Conservation (phyloP, 352 stramenopile genomes). For the Globisporangium spiculum region DNA sequence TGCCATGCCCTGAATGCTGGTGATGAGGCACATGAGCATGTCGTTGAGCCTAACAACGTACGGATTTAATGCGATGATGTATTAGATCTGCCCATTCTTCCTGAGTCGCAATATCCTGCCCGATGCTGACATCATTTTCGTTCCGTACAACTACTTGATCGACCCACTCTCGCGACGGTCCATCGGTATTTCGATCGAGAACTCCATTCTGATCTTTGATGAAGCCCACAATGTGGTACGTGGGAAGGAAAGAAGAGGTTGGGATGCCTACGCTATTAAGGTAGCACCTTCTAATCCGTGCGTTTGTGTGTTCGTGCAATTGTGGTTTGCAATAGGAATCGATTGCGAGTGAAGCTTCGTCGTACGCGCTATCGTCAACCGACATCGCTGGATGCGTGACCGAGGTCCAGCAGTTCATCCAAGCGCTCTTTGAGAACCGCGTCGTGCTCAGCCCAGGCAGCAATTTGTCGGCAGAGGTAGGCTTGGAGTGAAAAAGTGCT, state of each 20-base stretch:
- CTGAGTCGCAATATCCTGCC: slow-evolving; percentile 88
- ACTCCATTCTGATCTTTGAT: slow-evolving; percentile 98
- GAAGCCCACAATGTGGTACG: slow-evolving; percentile 99
- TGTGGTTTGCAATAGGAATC: slow-evolving; percentile 50
- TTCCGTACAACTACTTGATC: slow-evolving; percentile 99
- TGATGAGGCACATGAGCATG: neutral
- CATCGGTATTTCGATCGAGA: slow-evolving; percentile 94
- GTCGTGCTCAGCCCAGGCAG: slow-evolving; percentile 48
- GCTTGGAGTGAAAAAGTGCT: neutral
- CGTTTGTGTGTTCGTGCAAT: neutral
- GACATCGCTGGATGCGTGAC: slow-evolving; percentile 93
- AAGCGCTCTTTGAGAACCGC: slow-evolving; percentile 53
- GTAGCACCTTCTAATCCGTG: slow-evolving; percentile 6
- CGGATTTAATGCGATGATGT: neutral
- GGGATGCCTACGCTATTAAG: slow-evolving; percentile 18
- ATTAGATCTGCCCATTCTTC: slow-evolving; percentile 97
- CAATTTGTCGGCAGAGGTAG: slow-evolving; percentile 64
- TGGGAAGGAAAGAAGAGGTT: neutral
- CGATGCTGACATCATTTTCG: slow-evolving; percentile 95
- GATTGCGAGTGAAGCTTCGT: slow-evolving; percentile 93
- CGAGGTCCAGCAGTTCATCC: slow-evolving; percentile 91
- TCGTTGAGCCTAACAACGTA: neutral
- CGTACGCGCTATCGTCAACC: slow-evolving; percentile 93
- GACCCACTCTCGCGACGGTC: slow-evolving; percentile 89
- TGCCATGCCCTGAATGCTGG: slow-evolving; percentile 2